Percentiles rank a stretch among this genome's conserved stretches.
phyloP scores from a whole-genome alignment of 257 asterid genomes.

The Primulina tabacum region DNA sequence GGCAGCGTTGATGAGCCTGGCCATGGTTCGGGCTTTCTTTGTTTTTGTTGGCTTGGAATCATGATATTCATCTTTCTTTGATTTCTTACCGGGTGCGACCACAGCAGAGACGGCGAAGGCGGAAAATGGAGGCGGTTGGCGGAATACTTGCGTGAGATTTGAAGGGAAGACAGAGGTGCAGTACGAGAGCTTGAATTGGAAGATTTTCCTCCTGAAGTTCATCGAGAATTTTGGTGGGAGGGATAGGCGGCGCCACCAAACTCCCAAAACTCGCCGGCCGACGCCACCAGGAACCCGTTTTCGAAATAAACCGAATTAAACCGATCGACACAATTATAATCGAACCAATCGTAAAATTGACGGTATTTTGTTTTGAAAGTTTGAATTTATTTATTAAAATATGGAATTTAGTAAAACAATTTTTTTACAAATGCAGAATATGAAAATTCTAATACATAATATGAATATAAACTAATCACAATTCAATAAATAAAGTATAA shows the following conservation, averaged over 20 bases:
- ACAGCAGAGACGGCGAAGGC: neutral
- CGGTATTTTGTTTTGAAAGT: too few species aligned
- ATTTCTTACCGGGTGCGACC: neutral
- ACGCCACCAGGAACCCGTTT: too few species aligned
- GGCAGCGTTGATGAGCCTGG: conserved; percentile 48
- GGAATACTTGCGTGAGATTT: conserved; percentile 33
- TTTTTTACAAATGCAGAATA: too few species aligned
- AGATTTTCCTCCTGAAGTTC: neutral
- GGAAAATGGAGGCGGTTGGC: conserved; percentile 24
- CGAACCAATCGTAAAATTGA: too few species aligned
- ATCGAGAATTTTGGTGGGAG: conserved; percentile 8
- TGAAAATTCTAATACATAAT: too few species aligned
- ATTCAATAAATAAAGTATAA: too few species aligned
- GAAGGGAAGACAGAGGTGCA: conserved; percentile 40
- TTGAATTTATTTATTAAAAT: too few species aligned
- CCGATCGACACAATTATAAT: too few species aligned
- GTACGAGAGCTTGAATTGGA: conserved; percentile 21
- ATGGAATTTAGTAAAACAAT: too few species aligned
- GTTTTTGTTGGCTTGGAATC: conserved; percentile 34
- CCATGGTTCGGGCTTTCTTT: conserved; percentile 53
- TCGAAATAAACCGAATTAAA: too few species aligned
- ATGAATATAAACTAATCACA: too few species aligned
- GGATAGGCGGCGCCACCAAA: neutral
- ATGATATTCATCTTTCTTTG: conserved; percentile 20
- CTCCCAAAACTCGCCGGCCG: too few species aligned